phyloP scores from a whole-genome alignment of 768 basidiomycete genomes.

The Termitomyces sp. region DNA sequence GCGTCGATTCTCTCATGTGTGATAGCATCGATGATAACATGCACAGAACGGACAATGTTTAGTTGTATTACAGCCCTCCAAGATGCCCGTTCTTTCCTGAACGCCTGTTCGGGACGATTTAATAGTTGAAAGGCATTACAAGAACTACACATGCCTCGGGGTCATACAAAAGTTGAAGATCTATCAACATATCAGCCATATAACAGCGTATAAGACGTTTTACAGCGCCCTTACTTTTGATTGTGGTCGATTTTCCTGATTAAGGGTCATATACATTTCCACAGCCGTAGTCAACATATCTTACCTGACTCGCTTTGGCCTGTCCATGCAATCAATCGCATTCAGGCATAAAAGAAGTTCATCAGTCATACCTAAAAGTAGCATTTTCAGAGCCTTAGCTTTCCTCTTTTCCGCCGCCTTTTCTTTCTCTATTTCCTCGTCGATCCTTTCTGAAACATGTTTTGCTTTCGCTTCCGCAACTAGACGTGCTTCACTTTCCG shows the following conservation, averaged over 20 bases:
- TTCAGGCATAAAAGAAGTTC: not conserved
- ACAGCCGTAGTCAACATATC: constrained; percentile 15
- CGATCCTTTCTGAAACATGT: constrained; percentile 58
- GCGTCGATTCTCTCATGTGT: constrained; percentile 25
- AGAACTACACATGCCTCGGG: constrained; percentile 39
- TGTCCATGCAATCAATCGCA: constrained; percentile 18
- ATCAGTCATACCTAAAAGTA: constrained; percentile 50
- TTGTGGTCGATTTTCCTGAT: constrained; percentile 77
- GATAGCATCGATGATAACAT: constrained; percentile 58
- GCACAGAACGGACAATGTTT: constrained; percentile 67
- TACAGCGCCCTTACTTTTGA: constrained; percentile 59
- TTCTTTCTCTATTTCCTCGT: constrained; percentile 55
- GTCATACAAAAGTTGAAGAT: constrained; percentile 64
- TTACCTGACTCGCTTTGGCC: constrained; percentile 83
- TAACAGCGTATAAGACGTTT: not conserved
- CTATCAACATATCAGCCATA: constrained; percentile 25
- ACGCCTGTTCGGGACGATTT: constrained; percentile 35
- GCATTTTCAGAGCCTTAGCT: constrained; percentile 52
- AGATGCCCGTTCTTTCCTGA: constrained; percentile 55
- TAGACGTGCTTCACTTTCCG: constrained; percentile 43
- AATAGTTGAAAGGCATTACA: not conserved
- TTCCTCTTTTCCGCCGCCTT: constrained; percentile 43
- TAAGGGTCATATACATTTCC: not conserved
- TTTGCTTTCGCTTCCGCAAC: constrained; percentile 49
- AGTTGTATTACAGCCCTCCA: constrained; percentile 71